Evolutionary conservation across 495 filamentous ascomycete genomes (phyloP).

Genomic region (Talaromyces wortmannii): DNA sequence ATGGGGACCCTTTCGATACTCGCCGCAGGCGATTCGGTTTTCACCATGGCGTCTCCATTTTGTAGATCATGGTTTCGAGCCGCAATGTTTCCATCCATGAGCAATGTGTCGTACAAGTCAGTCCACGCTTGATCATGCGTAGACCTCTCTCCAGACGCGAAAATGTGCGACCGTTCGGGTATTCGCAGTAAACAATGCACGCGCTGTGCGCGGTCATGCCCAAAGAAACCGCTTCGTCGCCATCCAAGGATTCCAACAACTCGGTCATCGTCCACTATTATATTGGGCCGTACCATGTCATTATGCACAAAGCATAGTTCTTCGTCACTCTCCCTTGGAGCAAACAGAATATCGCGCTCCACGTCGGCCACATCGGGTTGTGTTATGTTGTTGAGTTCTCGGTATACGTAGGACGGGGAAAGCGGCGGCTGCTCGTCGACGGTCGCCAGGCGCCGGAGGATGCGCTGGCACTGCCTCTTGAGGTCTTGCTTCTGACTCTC

Average conservation of each 20-base stretch:
- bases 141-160: background rate
- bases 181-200: constrained; percentile 26
- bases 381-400: constrained; percentile 25
- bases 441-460: constrained; percentile 20
- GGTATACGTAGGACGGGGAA: constrained; percentile 31
- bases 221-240: constrained; percentile 38
- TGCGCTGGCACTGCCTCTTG: constrained; percentile 30
- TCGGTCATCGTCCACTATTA: constrained; percentile 28
- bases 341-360: constrained; percentile 29
- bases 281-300: constrained; percentile 28
- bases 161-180: constrained; percentile 9
- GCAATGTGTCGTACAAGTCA: constrained; percentile 26
- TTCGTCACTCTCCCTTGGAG: constrained; percentile 16
- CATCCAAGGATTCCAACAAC: constrained; percentile 34
- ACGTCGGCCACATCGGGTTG: constrained; percentile 13
- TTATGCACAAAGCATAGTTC: constrained; percentile 28
- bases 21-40: constrained; percentile 25
- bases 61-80: constrained; percentile 9
- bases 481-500: constrained; percentile 21
- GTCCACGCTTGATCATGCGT: constrained; percentile 17
- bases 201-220: constrained; percentile 22
- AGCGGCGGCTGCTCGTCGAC: constrained; percentile 14
- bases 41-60: constrained; percentile 20
- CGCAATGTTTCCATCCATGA: constrained; percentile 2
- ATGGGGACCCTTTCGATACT: constrained; percentile 23